Conservation (phyloP, 2,329 filamentous ascomycete species). For the Lithohypha guttulata region DNA sequence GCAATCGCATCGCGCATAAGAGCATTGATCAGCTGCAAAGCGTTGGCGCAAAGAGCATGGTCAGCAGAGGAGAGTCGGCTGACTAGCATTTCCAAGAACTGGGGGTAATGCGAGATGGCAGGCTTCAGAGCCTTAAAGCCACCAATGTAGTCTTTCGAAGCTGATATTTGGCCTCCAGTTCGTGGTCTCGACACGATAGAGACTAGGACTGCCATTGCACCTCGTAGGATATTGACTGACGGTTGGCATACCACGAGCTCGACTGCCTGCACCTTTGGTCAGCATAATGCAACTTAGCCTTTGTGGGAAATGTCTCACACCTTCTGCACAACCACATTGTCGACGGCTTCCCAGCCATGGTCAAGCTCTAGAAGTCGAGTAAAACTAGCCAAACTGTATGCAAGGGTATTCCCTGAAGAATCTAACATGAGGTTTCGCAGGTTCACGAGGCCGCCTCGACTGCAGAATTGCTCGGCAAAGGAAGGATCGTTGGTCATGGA, state of each 20-base stretch:
- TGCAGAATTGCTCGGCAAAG: constrained; percentile 93
- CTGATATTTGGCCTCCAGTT: constrained; percentile 12
- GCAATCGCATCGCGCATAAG: constrained; percentile 85
- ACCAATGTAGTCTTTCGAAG: constrained; percentile 27
- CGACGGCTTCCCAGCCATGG: constrained; percentile 78
- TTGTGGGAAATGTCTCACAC: constrained; percentile 19
- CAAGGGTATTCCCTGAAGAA: constrained; percentile 83
- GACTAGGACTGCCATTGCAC: constrained; percentile 92
- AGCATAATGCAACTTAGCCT: too few species aligned
- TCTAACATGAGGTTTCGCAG: constrained; percentile 74
- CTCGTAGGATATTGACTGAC: constrained; percentile 90
- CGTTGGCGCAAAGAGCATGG: constrained; percentile 89
- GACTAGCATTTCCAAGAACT: constrained; percentile 90
- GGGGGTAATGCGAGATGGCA: constrained; percentile 78
- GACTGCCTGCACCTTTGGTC: constrained; percentile 49
- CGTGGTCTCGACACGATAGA: constrained; percentile 83
- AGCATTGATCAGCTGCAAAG: constrained; percentile 88
- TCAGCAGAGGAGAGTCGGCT: constrained; percentile 86
- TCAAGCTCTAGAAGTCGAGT: constrained; percentile 84
- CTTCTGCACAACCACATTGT: constrained; percentile 45
- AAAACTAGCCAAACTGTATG: constrained; percentile 85
- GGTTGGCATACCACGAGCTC: constrained; percentile 91
- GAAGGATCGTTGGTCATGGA: constrained; percentile 88
- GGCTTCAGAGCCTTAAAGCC: constrained; percentile 89
- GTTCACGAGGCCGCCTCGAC: constrained; percentile 71